phyloP scores from a whole-genome alignment of 2,329 filamentous ascomycete species.

The Epicoccum sorghinum region DNA sequence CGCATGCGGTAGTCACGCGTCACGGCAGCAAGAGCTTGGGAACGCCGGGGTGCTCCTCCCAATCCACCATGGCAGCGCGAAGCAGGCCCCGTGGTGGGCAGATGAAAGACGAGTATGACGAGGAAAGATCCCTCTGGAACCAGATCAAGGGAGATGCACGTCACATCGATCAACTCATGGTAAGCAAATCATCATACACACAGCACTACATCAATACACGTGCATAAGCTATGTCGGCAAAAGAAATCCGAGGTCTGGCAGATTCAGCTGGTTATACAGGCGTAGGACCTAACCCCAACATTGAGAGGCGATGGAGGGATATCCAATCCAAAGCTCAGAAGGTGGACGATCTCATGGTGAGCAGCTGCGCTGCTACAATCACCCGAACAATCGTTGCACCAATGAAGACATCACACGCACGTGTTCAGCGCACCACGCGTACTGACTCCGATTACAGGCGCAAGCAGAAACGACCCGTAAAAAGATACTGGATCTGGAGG shows the following conservation, averaged over 20 bases:
- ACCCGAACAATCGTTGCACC: not conserved
- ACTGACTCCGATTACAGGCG: constrained; percentile 23
- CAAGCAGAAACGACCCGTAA: constrained; percentile 41
- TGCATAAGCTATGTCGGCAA: not conserved
- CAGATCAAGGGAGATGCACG: constrained; percentile 54
- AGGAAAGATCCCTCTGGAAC: constrained; percentile 58
- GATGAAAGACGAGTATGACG: constrained; percentile 57
- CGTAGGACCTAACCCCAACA: not conserved
- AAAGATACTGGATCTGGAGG: constrained; percentile 38
- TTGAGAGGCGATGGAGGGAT: not conserved
- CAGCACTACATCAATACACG: constrained; percentile 1
- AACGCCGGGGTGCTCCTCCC: constrained; percentile 7
- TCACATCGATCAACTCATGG: constrained; percentile 54
- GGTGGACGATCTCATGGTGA: not conserved
- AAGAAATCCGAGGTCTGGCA: not conserved
- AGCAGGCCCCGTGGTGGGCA: constrained; percentile 51
- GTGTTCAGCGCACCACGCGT: no score
- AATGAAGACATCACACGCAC: not conserved
- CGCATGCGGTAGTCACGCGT: constrained; percentile 5
- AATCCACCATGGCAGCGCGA: constrained; percentile 52
- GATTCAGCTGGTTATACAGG: not conserved
- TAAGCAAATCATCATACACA: constrained; percentile 35
- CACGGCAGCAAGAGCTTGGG: constrained; percentile 15
- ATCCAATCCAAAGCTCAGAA: not conserved
- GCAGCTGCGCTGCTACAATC: not conserved